phyloP scores from a whole-genome alignment of 2,329 filamentous ascomycete species.

The Fusarium scirpi region DNA sequence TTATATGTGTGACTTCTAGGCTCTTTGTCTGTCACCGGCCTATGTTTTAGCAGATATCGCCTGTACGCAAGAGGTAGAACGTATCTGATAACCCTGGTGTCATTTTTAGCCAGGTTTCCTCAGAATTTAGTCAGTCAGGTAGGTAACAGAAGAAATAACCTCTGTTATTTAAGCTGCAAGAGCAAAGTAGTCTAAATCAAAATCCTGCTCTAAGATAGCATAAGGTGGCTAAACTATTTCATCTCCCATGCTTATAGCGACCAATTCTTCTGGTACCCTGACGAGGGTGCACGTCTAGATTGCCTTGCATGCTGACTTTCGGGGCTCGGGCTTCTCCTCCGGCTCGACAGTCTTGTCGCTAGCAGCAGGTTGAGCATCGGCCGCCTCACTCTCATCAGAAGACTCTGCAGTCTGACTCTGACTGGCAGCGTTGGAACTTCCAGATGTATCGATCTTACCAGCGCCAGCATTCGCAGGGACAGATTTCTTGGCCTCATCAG shows the following conservation, averaged over 20 bases:
- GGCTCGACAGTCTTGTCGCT: not conserved
- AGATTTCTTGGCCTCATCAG: slow-evolving; percentile 7
- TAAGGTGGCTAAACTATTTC: too few species aligned
- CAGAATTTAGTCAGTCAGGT: not conserved
- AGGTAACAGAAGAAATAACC: too few species aligned
- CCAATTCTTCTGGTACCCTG: too few species aligned
- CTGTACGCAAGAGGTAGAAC: not conserved
- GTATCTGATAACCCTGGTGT: not conserved
- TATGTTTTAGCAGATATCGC: not conserved
- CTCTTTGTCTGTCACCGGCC: not conserved
- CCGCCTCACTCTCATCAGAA: not conserved
- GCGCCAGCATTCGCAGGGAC: slow-evolving; percentile 1
- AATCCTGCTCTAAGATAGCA: too few species aligned
- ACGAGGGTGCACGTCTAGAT: not conserved
- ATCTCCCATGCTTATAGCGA: too few species aligned
- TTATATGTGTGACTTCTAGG: not conserved
- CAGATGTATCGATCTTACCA: not conserved
- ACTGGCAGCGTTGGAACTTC: not conserved
- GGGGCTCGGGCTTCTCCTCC: not conserved
- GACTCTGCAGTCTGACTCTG: not conserved
- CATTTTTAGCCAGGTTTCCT: not conserved
- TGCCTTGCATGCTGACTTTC: not conserved
- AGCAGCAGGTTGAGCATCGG: too few species aligned
- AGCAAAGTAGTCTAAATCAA: too few species aligned
- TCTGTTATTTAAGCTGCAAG: too few species aligned